Evolutionary conservation across 768 basidiomycete genomes (phyloP), one percentile per base, ranked within the genome.

Genomic region (Trametes meyenii): DNA sequence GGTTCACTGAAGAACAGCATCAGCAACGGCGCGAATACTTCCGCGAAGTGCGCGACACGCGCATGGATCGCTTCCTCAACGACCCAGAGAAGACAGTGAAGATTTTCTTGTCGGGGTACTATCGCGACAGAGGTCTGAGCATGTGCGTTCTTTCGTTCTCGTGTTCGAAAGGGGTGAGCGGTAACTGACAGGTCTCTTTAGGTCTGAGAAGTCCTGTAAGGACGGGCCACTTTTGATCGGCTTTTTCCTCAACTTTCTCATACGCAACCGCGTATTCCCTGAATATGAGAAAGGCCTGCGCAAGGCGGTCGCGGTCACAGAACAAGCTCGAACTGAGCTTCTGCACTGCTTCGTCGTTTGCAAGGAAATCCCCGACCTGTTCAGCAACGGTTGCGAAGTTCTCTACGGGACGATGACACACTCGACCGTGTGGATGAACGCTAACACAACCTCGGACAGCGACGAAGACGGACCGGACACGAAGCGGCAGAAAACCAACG

Each of bases 41-140:
- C 58, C 60, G 59, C 14, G 69, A 72, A 39, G 60, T 57, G 38
- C 69, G 69, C 29, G 72, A 70, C 24, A 55, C 59, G 36, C 65
- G 66, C 26, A 73, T 85, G 54, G 67, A 77, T 0, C 63, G 71
- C 4, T 93, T 93, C 71, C 73, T 93, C 60, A 73, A 79, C 40
- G 79, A 89, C 57, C 88, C 91, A 0, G 88, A 85, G 64, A 72
- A 70, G 10, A 72, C 77, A 33, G 73, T 87, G 55, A 83, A 78
- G 57, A 78, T 90, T 19, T 93, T 91, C 72, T 76, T 93, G 61
- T 88, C 89, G 0, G 88, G 88, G 5, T 82, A 84, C 66, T 87
- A 85, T 75, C 78, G 83, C 38, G 81, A 85, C 55, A 83, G 84
- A 58, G 91, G 91, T 24, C 78, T 89, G 49, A 80, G 85, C 56